These are phyloP conservation scores for Imleria badia DNA, from an alignment of 768 basidiomycete genomes.

Conservation along the genomic window DNA sequence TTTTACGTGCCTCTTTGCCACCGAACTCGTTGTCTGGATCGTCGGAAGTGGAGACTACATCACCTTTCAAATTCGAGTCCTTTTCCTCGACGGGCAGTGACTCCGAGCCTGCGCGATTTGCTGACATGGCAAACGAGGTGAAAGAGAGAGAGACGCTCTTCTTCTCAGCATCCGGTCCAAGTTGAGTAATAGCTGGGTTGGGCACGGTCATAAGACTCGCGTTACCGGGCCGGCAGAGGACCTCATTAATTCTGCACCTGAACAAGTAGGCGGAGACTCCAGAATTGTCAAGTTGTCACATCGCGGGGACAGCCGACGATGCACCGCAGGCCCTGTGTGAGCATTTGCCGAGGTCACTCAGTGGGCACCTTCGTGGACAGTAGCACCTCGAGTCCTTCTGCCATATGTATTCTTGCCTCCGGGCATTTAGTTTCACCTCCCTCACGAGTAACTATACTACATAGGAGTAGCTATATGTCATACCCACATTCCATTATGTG, in stretches of 20 bases:
- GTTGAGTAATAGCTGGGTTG: background rate
- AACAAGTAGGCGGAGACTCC: background rate
- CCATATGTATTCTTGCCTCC: no score
- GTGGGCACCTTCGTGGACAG: no score
- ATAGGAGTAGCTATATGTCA: no score
- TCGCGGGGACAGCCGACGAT: no score
- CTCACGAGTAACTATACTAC: no score
- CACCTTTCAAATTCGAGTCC: background rate
- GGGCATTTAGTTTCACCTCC: no score
- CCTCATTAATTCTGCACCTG: background rate
- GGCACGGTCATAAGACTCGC: background rate
- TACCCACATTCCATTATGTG: no score
- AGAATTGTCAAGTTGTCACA: background rate
- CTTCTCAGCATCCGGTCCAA: background rate
- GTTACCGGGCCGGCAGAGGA: background rate
- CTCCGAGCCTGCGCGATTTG: background rate
- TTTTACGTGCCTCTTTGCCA: slow-evolving; percentile 43
- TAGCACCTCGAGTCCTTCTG: no score
- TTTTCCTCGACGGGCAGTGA: slow-evolving; percentile 6
- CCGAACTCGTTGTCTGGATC: slow-evolving; percentile 47
- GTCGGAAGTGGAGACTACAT: background rate
- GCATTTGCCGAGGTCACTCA: no score
- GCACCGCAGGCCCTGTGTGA: no score
- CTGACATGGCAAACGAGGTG: slow-evolving; percentile 13
- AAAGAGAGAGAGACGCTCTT: background rate